Base-by-base conservation (phyloP, 139 green algal genomes). In the Chlorokybus atmophyticus region DNA sequence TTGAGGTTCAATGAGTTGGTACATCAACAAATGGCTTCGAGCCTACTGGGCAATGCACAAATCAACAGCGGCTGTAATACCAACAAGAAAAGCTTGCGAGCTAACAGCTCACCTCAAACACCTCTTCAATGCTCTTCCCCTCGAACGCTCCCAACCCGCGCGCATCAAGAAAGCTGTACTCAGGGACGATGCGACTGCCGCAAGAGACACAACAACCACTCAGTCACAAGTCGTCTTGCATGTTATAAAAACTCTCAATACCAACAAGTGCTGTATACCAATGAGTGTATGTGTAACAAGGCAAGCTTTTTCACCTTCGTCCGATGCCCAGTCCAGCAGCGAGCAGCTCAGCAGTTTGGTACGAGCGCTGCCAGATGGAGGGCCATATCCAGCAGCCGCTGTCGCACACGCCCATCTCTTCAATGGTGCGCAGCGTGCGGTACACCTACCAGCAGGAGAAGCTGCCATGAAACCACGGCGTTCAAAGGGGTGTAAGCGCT, bases 331-430 rank as follows among this genome's bases (percentile, higher is more conserved):
- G 30, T 3, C 28, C 40, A 29, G 23, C 44, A 7, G 60, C 52
- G 17, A 68, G n/a, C 19, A 62, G 6, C 60, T 68, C 60, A 17
- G 60, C 60, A n/a, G 60, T 62, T 52, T 68, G 60, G 29, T 68
- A 68, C 52, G 60, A 39, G 2, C 52, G 40, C 60, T 68, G 60
- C 2, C 39, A 55, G 31, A 68, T 68, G 32, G 60, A 68, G 27
- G 60, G 60, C 60, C 60, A 68, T 19, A 68, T 41, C 60, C 60
- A 68, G 52, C 52, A 62, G 26, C 5, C 10, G 19, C 3, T 25
- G 2, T 47, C 41, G 51, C 60, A 68, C n/a, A 27, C 60, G 26
- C 53, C 59, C 26, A 39, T 17, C 17, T 51, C n/a, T 5, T n/a
- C 17, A 17, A 66, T 30, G 29, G 29, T 17, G 40, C 19, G 23